Conservation (phyloP, 441 rosid genomes). For the Populus hybrid region DNA sequence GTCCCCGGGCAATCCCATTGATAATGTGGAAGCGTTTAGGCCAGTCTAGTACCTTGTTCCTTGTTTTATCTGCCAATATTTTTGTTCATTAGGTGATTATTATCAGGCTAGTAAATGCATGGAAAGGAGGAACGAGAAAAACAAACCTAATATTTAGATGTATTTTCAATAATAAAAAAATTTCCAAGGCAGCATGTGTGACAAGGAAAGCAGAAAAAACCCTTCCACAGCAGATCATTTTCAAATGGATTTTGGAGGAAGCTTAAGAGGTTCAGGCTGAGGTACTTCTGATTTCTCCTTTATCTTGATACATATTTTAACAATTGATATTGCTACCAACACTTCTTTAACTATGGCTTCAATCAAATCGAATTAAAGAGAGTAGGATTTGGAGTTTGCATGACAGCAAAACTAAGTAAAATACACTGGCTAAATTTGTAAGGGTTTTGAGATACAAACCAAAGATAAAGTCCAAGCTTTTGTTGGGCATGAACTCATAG, state of each 20-base stretch:
- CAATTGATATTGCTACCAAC: neutral
- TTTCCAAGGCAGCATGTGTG: neutral
- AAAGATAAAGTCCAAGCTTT: constrained; percentile 43
- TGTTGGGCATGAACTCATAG: too few relatives aligned
- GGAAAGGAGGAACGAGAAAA: neutral
- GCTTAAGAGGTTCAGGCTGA: neutral
- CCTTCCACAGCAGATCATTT: neutral
- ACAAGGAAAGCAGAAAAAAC: neutral
- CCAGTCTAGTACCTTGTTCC: constrained; percentile 29
- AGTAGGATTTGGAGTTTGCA: neutral
- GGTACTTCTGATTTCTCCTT: neutral
- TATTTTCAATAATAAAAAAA: neutral
- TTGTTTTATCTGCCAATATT: constrained; percentile 20
- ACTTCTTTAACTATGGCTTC: too few relatives aligned
- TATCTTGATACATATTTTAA: neutral
- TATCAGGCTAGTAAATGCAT: neutral
- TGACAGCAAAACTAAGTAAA: neutral
- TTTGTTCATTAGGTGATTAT: neutral
- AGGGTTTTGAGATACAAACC: constrained; percentile 24
- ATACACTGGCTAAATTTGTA: neutral
- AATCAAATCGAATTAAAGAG: too few relatives aligned
- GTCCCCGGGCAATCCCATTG: constrained; percentile 38
- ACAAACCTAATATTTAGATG: neutral
- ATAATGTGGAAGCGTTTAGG: constrained; percentile 28
- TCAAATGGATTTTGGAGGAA: neutral